phyloP scores from a whole-genome alignment of 139 green algal genomes.

The Diplosphaera chodatii region DNA sequence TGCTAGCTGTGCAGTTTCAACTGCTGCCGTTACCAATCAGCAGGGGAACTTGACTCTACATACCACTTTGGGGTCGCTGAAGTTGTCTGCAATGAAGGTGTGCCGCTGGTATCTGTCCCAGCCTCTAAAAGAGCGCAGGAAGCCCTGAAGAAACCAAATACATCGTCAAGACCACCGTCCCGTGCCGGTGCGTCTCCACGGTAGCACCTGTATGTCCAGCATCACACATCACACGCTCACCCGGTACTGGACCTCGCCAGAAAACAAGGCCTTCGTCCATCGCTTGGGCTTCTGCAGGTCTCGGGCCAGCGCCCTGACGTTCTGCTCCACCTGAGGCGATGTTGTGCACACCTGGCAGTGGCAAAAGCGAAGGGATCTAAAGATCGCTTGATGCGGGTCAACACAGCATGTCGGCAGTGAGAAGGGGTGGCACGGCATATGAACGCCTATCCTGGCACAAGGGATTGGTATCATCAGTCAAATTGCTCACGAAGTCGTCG shows the following conservation, averaged over 20 bases:
- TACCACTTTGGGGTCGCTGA: slow-evolving; percentile 20
- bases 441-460: too few species aligned
- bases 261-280: slow-evolving; percentile 32
- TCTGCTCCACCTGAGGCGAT: slow-evolving; percentile 58
- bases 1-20: not conserved
- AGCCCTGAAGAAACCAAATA: slow-evolving; percentile 38
- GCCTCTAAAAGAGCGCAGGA: slow-evolving; percentile 47
- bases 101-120: slow-evolving; percentile 30
- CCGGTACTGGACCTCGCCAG: slow-evolving; percentile 30
- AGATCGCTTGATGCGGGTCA: too few species aligned
- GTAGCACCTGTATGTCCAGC: not conserved
- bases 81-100: slow-evolving; percentile 29
- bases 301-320: slow-evolving; percentile 40
- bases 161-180: too few species aligned
- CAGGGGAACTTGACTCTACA: too few species aligned
- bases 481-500: slow-evolving; percentile 50
- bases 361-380: too few species aligned
- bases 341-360: slow-evolving; percentile 52
- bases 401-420: too few species aligned
- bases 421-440: too few species aligned
- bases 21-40: too few species aligned
- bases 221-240: not conserved
- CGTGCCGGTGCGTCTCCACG: too few species aligned
- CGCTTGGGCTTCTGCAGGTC: slow-evolving; percentile 34
- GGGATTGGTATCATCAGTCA: too few species aligned